These are phyloP conservation scores for Tulasnella sp. DNA, from an alignment of 768 basidiomycete genomes.

Conservation along the genomic window DNA sequence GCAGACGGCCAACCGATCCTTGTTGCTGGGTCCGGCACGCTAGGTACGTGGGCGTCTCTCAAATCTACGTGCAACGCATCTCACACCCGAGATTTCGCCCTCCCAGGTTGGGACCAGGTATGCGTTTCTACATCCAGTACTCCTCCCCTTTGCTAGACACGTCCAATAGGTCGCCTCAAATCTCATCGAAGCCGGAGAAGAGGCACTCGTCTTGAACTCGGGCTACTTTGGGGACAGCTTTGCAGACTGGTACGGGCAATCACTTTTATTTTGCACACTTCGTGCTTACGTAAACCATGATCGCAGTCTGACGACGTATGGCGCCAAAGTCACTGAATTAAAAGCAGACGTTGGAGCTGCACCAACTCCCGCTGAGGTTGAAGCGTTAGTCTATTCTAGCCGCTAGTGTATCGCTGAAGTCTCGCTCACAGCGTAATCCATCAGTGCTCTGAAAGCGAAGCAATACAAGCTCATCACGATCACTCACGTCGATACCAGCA, in stretches of 20 bases:
- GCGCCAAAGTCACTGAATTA: constrained; percentile 75
- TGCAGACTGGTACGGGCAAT: constrained; percentile 61
- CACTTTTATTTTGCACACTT: background rate
- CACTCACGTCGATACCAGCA: constrained; percentile 93
- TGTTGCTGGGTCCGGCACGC: constrained; percentile 86
- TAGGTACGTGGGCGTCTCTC: constrained; percentile 30
- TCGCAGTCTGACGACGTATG: constrained; percentile 69
- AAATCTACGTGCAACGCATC: background rate
- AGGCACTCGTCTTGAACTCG: constrained; percentile 71
- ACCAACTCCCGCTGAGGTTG: constrained; percentile 48
- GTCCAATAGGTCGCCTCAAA: constrained; percentile 69
- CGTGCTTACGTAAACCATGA: background rate
- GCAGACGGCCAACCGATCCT: constrained; percentile 78
- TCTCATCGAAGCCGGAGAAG: constrained; percentile 59
- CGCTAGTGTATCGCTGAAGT: background rate
- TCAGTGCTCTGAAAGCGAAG: constrained; percentile 52
- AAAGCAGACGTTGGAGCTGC: constrained; percentile 73
- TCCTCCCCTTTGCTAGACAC: background rate
- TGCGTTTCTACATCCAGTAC: constrained; percentile 17
- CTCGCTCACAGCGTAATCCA: background rate
- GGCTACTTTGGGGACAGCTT: constrained; percentile 95
- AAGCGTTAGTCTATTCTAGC: constrained; percentile 23
- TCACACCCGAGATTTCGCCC: background rate
- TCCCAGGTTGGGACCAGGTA: constrained; percentile 77
- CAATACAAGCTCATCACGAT: constrained; percentile 84